phyloP scores from a whole-genome alignment of 768 basidiomycete species.

The Mycena galopus region DNA sequence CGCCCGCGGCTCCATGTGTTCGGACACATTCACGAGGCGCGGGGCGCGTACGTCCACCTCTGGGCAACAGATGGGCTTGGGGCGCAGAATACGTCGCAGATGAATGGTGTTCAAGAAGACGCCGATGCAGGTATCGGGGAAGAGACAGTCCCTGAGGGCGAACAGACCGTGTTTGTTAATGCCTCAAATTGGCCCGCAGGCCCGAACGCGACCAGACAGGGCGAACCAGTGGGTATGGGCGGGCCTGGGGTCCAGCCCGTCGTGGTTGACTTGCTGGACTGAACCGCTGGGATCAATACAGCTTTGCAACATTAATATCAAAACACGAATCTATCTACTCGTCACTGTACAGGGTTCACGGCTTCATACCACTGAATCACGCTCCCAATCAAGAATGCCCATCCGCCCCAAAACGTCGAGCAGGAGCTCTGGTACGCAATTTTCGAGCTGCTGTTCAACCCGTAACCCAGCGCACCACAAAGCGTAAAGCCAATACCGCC shows the following conservation, averaged over 20 bases:
- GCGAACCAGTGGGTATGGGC: conserved; percentile 46
- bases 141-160: neutral
- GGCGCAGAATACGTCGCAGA: conserved; percentile 9
- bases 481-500: neutral
- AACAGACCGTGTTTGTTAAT: conserved; percentile 60
- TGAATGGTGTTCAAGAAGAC: conserved; percentile 5
- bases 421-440: conserved; percentile 66
- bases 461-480: conserved; percentile 24
- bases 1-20: conserved; percentile 64
- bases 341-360: conserved; percentile 45
- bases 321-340: neutral
- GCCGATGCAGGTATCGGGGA: neutral
- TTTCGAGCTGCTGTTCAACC: conserved; percentile 42
- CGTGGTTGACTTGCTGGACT: conserved; percentile 53
- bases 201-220: conserved; percentile 38
- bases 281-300: neutral
- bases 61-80: conserved; percentile 44
- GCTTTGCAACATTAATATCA: neutral
- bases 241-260: conserved; percentile 59
- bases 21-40: conserved; percentile 80
- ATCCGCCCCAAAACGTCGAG: conserved; percentile 70
- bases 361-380: conserved; percentile 67
- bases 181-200: conserved; percentile 57
- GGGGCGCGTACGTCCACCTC: conserved; percentile 59
- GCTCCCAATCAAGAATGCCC: conserved; percentile 75